Evolutionary conservation across 495 filamentous ascomycete genomes (phyloP), one percentile per base, ranked within the genome.

Genomic region (Xanthoparmelia taractica): DNA sequence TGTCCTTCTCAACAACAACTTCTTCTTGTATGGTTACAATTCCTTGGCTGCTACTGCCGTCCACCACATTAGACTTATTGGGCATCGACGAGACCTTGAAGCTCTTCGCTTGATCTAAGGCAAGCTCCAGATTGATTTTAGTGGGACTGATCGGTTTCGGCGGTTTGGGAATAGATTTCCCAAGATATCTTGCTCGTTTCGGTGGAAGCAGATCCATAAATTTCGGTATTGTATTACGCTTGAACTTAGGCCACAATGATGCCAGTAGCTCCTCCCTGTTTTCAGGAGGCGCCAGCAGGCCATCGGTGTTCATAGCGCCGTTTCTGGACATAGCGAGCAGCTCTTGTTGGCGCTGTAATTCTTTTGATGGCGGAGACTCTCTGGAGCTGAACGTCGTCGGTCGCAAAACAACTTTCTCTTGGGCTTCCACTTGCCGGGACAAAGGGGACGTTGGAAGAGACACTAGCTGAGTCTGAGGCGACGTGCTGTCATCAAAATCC

Each of bases 61-160:
- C 85, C 38, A 70, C 64, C 17, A 76, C 72, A 18, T 77, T 72
- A 45, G 78, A 77, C 70, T 89, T 86, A 60, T 74, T 73, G 0
- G 78, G 73, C 27, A 82, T 77, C 2, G 82, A 84, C 6, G 81
- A 79, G 2, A 92, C 82, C 45, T 81, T 84, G 72, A 98, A 98
- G 13, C 79, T 74, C 64, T 88, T 87, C 66, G 92, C 87, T 67
- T 94, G 86, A 68, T 97, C 94, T 55, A 80, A 79, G 6, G 85
- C 84, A 15, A 97, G 74, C 63, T 97, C 94, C 8, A 97, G 75
- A 63, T 85, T 89, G 56, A 96, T 79, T 73, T 97, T 99, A 17
- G 87, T 91, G 0, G 91, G 90, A 18, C 91, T 78, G 23, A 96
- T 78, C 2, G 87, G 81, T 70, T 89, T 96, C 25, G 95, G 91